Evolutionary conservation across 208 protist genomes (phyloP), one percentile per base, ranked within the genome.

Genomic region (Crithidia acanthocephali): DNA sequence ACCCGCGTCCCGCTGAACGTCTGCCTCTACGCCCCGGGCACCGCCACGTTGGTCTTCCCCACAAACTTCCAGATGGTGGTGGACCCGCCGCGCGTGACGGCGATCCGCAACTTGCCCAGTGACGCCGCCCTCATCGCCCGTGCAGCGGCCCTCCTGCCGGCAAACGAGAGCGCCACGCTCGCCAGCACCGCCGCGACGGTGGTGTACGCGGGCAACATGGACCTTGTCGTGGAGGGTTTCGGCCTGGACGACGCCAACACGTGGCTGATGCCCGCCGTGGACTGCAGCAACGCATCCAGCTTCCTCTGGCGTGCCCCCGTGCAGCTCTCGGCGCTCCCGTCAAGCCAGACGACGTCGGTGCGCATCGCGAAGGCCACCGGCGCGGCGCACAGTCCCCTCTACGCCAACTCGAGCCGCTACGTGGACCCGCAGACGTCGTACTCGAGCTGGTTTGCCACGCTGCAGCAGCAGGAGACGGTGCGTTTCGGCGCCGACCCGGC

Each of bases 191-290:
- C 42, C 15, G 78, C 79, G 8, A 72, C 76, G 20, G 76, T 94
- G 22, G 73, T 84, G 44, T 91, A 94, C 63, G 83, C 69, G 2
- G 63, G 81, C 23, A 84, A 62, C 74, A 85, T 91, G 68, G 84
- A 90, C 28, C 65, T 94, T 32, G 9, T 90, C 11, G 86, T 94
- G 51, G 83, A 88, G 32, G 89, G 89, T 11, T 90, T 91, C 56
- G 86, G 84, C 16, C 57, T 94, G 20, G 70, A 85, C 10, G 81
- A 74, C 47, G 32, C 50, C 30, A 71, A 79, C 52, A 80, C 82
- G 47, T 79, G 79, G 66, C 73, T 94, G 35, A 80, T 88, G 22
- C 89, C 89, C 27, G 85, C 89, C 22, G 64, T 85, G 45, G 79
- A 90, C 73, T 94, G 89, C 65, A 62, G 68, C 48, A 88, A 92